These are phyloP conservation scores for Asterochloris sp. DNA, from an alignment of 139 green algal species.

Conservation along the genomic window DNA sequence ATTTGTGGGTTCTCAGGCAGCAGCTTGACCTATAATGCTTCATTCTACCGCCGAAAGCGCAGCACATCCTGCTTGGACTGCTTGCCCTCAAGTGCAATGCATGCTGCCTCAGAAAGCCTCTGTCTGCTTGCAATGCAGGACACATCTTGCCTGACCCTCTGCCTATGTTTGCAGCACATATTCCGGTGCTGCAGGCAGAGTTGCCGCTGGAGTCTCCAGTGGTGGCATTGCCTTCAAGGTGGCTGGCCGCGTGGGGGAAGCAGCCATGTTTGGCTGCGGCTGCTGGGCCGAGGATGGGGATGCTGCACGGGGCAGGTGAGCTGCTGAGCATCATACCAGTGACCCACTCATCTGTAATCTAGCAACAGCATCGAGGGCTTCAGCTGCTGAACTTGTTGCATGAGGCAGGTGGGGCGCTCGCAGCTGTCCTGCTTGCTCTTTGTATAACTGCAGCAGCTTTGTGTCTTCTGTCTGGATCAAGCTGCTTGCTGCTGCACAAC, in stretches of 20 bases:
- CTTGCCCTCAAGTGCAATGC: not conserved
- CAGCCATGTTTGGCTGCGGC: slow-evolving; percentile 68
- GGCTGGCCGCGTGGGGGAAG: slow-evolving; percentile 74
- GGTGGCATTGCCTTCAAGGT: slow-evolving; percentile 81
- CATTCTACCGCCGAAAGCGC: not conserved
- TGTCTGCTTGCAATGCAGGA: too few relatives aligned
- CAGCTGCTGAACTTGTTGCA: not conserved
- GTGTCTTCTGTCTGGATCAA: too few relatives aligned
- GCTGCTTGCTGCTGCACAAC: too few relatives aligned
- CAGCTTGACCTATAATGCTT: too few relatives aligned
- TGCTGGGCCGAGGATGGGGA: slow-evolving; percentile 66
- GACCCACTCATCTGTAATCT: too few relatives aligned
- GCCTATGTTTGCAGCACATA: not conserved
- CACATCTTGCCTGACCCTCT: too few relatives aligned
- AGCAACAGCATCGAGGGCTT: too few relatives aligned
- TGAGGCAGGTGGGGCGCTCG: too few relatives aligned
- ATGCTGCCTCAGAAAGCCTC: not conserved
- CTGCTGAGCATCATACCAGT: not conserved
- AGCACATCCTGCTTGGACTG: not conserved
- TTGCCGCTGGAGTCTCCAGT: slow-evolving; percentile 74
- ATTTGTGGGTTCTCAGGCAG: too few relatives aligned
- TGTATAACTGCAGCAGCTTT: too few relatives aligned
- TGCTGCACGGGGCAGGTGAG: not conserved
- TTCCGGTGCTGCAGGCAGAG: slow-evolving; percentile 24
- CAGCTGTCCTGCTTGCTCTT: too few relatives aligned